Evolutionary conservation across 2,329 filamentous ascomycete genomes (phyloP), one percentile per base, ranked within the genome.

Genomic region (Verticillium isaacii): DNA sequence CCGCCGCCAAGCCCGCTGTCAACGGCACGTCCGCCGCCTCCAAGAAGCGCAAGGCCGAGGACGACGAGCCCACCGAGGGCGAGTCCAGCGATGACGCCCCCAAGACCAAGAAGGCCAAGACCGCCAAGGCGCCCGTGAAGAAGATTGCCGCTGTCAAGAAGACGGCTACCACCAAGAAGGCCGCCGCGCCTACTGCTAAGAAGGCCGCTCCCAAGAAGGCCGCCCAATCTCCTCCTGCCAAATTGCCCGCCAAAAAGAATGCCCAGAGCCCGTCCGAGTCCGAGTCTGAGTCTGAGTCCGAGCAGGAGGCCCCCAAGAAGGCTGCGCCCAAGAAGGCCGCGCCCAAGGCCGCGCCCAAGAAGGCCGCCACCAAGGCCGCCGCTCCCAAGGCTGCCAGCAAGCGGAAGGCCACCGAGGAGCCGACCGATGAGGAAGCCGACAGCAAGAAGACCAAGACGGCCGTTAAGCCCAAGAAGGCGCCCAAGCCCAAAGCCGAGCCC

Each of bases 401-500:
- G 41, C 54, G 50, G 52, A 59, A 61, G 58, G 41, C 58, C 19
- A 45, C 41, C 29, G 58, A 54, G n/a, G 56, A 58, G 14, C 15
- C 57, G 11, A 45, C 41, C 3, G 58, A 54, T 2, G 45, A 52
- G 11, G 45, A 59, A 55, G 23, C 61, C 59, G 68, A 61, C 71
- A 71, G 57, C 55, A 68, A 1, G 61, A 59, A 62, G 32, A 62
- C 60, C 55, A 61, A 59, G 71, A 73, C 54, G 37, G 72, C 23
- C 70, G 19, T 14, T 36, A 85, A 67, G 71, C 70, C 69, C 82
- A 89, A 91, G 72, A 85, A 82, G 59, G 77, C 89, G 66, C 87
- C 86, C 15, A 75, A 92, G 54, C 90, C 88, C 37, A 63, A 63
- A 14, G 58, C 66, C 19, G 60, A 64, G 56, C 61, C 65, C 55